phyloP scores from a whole-genome alignment of 495 filamentous ascomycete species.

The Aspergillus biplanus region DNA sequence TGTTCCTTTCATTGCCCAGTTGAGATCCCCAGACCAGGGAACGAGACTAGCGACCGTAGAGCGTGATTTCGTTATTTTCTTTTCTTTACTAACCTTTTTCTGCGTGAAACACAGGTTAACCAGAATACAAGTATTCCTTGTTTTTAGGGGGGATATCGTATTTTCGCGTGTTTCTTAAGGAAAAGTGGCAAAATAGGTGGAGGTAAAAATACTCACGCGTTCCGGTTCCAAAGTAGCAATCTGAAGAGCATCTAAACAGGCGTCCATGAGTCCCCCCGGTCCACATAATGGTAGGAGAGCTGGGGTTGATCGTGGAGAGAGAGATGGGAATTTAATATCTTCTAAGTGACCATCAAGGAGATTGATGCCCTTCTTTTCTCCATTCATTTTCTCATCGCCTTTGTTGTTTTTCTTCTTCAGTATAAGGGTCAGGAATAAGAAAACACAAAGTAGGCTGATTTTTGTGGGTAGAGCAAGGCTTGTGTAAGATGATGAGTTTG shows the following conservation, averaged over 20 bases:
- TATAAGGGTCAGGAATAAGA: neutral
- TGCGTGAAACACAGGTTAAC: neutral
- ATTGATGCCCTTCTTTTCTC: too few species aligned
- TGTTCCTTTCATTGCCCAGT: constrained; percentile 32
- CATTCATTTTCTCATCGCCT: too few species aligned
- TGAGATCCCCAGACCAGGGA: constrained; percentile 31
- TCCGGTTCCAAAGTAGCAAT: constrained; percentile 4
- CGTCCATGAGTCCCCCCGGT: neutral
- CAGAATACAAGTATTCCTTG: neutral
- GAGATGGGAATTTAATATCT: neutral
- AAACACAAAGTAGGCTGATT: neutral
- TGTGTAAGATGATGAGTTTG: neutral
- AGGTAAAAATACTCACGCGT: neutral
- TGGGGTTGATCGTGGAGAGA: neutral
- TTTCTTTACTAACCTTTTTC: neutral
- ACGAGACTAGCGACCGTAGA: constrained; percentile 1
- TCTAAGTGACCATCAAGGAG: too few species aligned
- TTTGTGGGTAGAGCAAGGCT: neutral
- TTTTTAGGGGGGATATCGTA: neutral
- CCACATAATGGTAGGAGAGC: neutral
- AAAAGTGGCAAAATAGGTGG: neutral
- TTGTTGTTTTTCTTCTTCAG: neutral
- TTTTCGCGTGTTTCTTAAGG: neutral
- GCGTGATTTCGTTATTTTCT: neutral
- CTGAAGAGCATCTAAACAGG: constrained; percentile 2